phyloP scores from a whole-genome alignment of 768 basidiomycete species.

The Hygrocybe punicea region DNA sequence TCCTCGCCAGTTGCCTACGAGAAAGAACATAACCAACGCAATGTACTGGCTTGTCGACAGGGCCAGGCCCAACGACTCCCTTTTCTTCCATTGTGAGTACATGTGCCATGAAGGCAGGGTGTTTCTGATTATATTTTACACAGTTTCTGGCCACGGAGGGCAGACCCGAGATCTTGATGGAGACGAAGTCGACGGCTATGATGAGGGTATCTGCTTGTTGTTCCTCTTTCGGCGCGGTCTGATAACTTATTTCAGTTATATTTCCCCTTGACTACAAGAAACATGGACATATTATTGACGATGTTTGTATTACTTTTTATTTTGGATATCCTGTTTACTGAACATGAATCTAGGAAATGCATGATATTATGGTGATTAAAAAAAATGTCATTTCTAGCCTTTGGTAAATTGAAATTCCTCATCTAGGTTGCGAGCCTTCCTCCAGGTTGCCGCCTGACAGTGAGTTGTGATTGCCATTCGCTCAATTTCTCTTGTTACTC shows the following conservation, averaged over 20 bases:
- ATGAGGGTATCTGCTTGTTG: conserved; percentile 53
- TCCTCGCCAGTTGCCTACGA: conserved; percentile 42
- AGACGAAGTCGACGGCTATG: conserved; percentile 75
- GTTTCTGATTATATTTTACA: not conserved
- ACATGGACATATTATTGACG: conserved; percentile 73
- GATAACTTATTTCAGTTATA: conserved; percentile 50
- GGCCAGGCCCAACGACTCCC: conserved; percentile 65
- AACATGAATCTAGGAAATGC: conserved; percentile 40
- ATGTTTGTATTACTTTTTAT: conserved; percentile 33
- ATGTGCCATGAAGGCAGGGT: not conserved
- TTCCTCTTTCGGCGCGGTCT: not conserved
- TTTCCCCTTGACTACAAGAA: conserved; percentile 84
- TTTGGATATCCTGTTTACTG: not conserved
- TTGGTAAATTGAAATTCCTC: not conserved
- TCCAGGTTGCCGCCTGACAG: conserved; percentile 50
- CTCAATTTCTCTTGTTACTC: not conserved
- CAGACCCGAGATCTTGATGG: conserved; percentile 76
- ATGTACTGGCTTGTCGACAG: conserved; percentile 63
- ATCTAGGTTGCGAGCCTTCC: conserved; percentile 45
- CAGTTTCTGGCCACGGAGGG: conserved; percentile 45
- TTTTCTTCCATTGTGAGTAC: conserved; percentile 70
- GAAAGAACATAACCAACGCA: conserved; percentile 45
- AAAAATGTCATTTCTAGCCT: not conserved
- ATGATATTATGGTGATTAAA: conserved; percentile 43
- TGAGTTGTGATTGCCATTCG: conserved; percentile 22